These are phyloP conservation scores for Sherardia arvensis DNA, from an alignment of 257 asterid genomes.

Conservation along the genomic window DNA sequence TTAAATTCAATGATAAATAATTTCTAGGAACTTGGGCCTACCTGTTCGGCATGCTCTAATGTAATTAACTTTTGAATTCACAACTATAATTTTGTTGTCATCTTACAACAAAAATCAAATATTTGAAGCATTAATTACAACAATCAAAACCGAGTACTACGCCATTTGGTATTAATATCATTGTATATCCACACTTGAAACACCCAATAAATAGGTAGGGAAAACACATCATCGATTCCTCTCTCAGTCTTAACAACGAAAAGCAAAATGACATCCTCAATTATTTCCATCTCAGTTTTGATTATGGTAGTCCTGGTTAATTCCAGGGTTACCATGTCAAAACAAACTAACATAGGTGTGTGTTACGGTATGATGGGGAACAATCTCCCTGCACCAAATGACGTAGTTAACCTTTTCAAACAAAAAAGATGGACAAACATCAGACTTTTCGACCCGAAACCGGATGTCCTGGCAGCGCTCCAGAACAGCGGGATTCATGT, in stretches of 20 bases:
- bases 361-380: slow-evolving; percentile 31
- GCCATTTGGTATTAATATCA: too few species aligned
- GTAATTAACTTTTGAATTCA: too few species aligned
- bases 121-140: too few species aligned
- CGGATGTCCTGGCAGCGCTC: slow-evolving; percentile 23
- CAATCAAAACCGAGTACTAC: too few species aligned
- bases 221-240: background rate
- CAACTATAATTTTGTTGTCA: too few species aligned
- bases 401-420: slow-evolving; percentile 24
- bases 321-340: background rate
- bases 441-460: slow-evolving; percentile 31
- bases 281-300: background rate
- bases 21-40: too few species aligned
- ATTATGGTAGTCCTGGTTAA: background rate
- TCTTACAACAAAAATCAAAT: too few species aligned
- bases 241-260: background rate
- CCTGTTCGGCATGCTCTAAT: too few species aligned
- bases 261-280: background rate
- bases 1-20: too few species aligned
- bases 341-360: slow-evolving; percentile 20
- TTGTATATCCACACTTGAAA: background rate
- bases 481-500: slow-evolving; percentile 15
- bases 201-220: background rate
- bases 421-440: slow-evolving; percentile 14
- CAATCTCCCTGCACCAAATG: slow-evolving; percentile 20